Evolutionary conservation across 257 asterid genomes (phyloP), one percentile per base, ranked within the genome.

Genomic region (Nicotiana noctiflora): DNA sequence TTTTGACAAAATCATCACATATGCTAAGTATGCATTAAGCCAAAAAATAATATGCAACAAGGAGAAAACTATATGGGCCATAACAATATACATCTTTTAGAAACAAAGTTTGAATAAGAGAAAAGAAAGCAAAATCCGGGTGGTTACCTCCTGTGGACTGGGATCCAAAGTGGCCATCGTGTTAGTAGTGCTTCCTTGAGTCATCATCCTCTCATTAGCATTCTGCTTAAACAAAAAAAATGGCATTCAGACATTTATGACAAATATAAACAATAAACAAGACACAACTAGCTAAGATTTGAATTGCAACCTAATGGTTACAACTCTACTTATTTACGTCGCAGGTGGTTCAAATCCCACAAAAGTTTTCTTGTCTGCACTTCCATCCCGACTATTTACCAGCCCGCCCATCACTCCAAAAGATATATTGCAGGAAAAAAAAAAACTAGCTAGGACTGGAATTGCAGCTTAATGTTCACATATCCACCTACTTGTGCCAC

Each of bases 171-270:
- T 44, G 29, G 91, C 63, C 84, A 82, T 75, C 76, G 94, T n/a
- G 79, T 90, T 86, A 49, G 88, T 60, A 79, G 80, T 83, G 72
- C 90, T 94, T 84, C 92, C 98, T 89, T 92, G 97, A 88, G 88
- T 95, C 97, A 91, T 90, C 88, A 55, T 87, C 90, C 49, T 83
- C 89, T 76, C 90, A 83, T 70, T 79, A 68, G 77, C 84, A 77
- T 83, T 81, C 92, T 86, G 85, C 75, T 49, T 7, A 85, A 76
- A 70, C 37, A 52, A 40, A 37, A 23, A 19, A 10, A 44, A 34
- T 6, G 44, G 19, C 18, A 46, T 23, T 53, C 21, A 65, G 46
- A 27, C 17, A 57, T 46, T 34, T 10, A 49, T 31, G 14, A 19
- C 17, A 70, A 44, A 44, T 25, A 40, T 23, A 27, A 12, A 34